Percentiles rank a stretch among this genome's conserved stretches.
Conservation (phyloP, 306 rosid species). For the Elaeagnus macrophylla region DNA sequence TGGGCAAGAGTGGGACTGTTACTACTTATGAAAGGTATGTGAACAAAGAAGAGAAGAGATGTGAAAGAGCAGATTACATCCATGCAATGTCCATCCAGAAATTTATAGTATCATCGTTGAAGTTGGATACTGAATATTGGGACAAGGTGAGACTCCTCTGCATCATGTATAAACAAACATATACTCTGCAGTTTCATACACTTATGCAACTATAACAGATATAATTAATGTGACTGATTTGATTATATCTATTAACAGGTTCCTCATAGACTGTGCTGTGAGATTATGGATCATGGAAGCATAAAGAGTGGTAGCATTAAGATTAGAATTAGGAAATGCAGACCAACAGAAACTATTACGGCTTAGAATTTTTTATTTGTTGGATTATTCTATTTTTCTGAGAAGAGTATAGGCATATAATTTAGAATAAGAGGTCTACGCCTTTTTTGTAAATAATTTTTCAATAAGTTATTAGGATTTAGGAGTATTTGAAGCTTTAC, state of each 20-base stretch:
- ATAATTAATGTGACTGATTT: background rate
- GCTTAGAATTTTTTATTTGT: conserved; percentile 17
- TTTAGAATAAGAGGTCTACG: background rate
- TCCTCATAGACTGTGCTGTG: conserved; percentile 68
- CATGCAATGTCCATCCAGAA: conserved; percentile 25
- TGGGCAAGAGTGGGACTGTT: conserved; percentile 37
- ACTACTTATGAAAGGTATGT: conserved; percentile 39
- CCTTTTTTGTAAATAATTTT: too few relatives aligned
- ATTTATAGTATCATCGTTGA: conserved; percentile 53
- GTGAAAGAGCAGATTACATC: conserved; percentile 22
- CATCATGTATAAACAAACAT: background rate
- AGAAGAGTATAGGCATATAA: background rate
- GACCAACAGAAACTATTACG: conserved; percentile 47
- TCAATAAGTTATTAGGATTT: too few relatives aligned
- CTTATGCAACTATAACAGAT: background rate
- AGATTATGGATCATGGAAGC: conserved; percentile 44
- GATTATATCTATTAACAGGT: conserved; percentile 30
- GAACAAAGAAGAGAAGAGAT: conserved; percentile 19
- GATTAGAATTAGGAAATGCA: conserved; percentile 71
- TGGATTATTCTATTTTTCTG: background rate
- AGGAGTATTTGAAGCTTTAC: background rate
- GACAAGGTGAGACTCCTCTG: conserved; percentile 34
- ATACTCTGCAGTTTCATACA: background rate
- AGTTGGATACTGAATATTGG: conserved; percentile 55
- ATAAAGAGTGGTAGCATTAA: conserved; percentile 24